Percentiles rank a stretch among this genome's conserved stretches.
phyloP scores from a whole-genome alignment of 495 filamentous ascomycete species.

The Aspergillus panamensis region DNA sequence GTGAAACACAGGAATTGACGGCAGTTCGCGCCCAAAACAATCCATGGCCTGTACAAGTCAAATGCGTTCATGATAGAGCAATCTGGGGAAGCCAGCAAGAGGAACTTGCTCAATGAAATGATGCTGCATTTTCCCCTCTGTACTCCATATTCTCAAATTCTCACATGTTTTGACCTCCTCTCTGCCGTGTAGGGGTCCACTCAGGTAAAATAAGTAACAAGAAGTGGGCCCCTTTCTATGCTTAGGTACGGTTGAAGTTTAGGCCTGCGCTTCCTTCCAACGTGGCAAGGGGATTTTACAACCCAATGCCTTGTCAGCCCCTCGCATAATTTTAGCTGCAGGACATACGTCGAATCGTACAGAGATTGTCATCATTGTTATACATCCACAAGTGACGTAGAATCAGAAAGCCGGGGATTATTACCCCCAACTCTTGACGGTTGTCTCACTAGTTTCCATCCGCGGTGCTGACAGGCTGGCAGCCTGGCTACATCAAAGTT shows the following conservation, averaged over 20 bases:
- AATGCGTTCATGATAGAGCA: not conserved
- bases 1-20: not conserved
- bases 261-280: not conserved
- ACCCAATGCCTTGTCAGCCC: not conserved
- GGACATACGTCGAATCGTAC: not conserved
- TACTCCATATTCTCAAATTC: too few species aligned
- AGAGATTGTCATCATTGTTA: not conserved
- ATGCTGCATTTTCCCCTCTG: too few species aligned
- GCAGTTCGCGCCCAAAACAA: not conserved
- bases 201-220: not conserved
- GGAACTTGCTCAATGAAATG: too few species aligned
- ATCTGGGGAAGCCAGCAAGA: not conserved
- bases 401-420: not conserved
- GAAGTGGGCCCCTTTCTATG: too few species aligned
- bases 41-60: not conserved
- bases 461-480: not conserved
- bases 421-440: not conserved
- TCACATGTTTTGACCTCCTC: not conserved
- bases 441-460: not conserved
- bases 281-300: not conserved
- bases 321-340: not conserved
- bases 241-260: too few species aligned
- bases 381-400: too few species aligned
- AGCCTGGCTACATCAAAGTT: not conserved
- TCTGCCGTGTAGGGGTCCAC: not conserved